Evolutionary conservation across 352 stramenopile species (phyloP), one percentile per base, ranked within the genome.

Genomic region (Pythium grandisporangium): DNA sequence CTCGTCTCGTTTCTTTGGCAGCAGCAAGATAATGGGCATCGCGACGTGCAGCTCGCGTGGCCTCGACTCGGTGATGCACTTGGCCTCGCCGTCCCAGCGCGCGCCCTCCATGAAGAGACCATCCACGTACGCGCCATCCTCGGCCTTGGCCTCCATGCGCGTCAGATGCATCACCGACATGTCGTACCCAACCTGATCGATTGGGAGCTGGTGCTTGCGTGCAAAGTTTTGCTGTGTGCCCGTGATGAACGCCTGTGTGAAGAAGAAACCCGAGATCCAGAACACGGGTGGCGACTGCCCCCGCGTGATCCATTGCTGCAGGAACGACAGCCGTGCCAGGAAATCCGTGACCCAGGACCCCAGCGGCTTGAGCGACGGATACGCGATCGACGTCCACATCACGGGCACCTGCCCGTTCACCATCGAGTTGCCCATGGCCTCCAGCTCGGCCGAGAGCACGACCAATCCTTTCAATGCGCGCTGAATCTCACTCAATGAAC

Each of bases 181-280:
- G 59, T 97, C 88, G 51, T 85, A 91, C 27, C 66, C 61, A 24
- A 97, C 75, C 47, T 95, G 78, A 47, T 97, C 88, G 52, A 97
- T 96, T 19, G 88, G 86, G 8, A 95, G 62, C 39, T 90, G 61
- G 53, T 96, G 70, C 42, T 95, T 95, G 12, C 89, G 72, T 11
- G 89, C 89, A 61, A 82, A 97, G 52, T 97, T 97, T 48, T 97
- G 89, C 43, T 95, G 70, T 4, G 86, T 97, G 35, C 88, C 89
- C 3, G 88, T 97, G 53, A 97, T 95, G 45, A 97, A 97, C 1
- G 87, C 87, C 53, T 96, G 89, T 16, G 88, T 96, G 65, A 96
- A 97, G 61, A 96, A 97, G 64, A 96, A 96, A 0, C 88, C 90
- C 13, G 77, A 95, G 40, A 97, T 86, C 90, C 90, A 97, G 47